Base-by-base conservation (phyloP, 2,329 filamentous ascomycete species). In the Helminthosporium solani region DNA sequence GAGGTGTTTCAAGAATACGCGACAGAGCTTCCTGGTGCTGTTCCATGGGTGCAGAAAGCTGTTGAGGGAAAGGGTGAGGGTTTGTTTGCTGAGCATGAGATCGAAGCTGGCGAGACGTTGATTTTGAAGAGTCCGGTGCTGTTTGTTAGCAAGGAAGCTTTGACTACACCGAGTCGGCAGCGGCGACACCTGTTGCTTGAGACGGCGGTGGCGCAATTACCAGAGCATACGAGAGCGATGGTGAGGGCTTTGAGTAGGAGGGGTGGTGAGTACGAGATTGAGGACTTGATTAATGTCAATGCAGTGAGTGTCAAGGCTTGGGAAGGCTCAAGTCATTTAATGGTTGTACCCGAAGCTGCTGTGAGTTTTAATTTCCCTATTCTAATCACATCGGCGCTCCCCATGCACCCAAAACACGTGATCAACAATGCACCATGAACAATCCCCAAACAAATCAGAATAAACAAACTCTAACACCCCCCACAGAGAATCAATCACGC, bases 401-500 rank as follows among this genome's bases (percentile, higher is more conserved):
- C n/a, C n/a, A n/a, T n/a, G n/a, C n/a, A n/a, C n/a, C n/a, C n/a
- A n/a, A n/a, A n/a, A n/a, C n/a, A n/a, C n/a, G n/a, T n/a, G n/a
- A n/a, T n/a, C n/a, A n/a, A n/a, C n/a, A n/a, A n/a, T n/a, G n/a
- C n/a, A n/a, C n/a, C n/a, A n/a, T n/a, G n/a, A n/a, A n/a, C n/a
- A n/a, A n/a, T n/a, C n/a, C n/a, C n/a, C n/a, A n/a, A n/a, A n/a
- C n/a, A n/a, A n/a, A n/a, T n/a, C n/a, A n/a, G n/a, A n/a, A n/a
- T n/a, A n/a, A n/a, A n/a, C n/a, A n/a, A n/a, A n/a, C n/a, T n/a
- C n/a, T n/a, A n/a, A n/a, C n/a, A n/a, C n/a, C n/a, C 3, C 16
- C 6, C 12, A 3, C 23, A 67, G 64, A 56, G 65, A 12, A 63
- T 68, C 46, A 69, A 69, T 39, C 66, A 68, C 36, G 65, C 61